These are phyloP conservation scores for Candida ficus DNA, from an alignment of 805 yeast genomes.

Conservation along the genomic window DNA sequence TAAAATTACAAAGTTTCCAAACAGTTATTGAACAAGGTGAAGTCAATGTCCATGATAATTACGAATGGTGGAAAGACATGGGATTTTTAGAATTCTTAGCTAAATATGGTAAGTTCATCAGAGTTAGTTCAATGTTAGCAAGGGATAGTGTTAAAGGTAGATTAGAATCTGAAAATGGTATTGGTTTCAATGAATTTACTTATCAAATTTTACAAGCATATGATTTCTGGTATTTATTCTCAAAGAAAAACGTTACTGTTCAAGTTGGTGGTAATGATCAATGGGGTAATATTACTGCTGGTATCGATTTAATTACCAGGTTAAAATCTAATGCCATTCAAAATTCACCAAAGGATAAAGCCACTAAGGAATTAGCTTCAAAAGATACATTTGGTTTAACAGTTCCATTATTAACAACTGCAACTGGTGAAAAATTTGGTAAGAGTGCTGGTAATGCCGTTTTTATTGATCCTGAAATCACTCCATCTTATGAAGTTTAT, in stretches of 20 bases:
- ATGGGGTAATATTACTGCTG: slow-evolving; percentile 98
- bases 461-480: slow-evolving; percentile 70
- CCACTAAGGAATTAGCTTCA: slow-evolving; percentile 8
- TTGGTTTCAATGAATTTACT: slow-evolving; percentile 92
- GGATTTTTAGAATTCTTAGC: slow-evolving; percentile 74
- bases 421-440: slow-evolving; percentile 91
- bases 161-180: slow-evolving; percentile 60
- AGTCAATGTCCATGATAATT: slow-evolving; percentile 53
- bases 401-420: slow-evolving; percentile 82
- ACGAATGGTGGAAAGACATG: slow-evolving; percentile 81
- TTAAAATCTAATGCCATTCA: slow-evolving; percentile 28
- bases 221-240: slow-evolving; percentile 81
- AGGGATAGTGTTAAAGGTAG: slow-evolving; percentile 83
- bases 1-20: slow-evolving; percentile 29
- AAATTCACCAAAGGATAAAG: slow-evolving; percentile 19
- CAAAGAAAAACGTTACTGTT: slow-evolving; percentile 49
- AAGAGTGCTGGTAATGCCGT: slow-evolving; percentile 97
- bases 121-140: slow-evolving; percentile 82
- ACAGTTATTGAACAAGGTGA: slow-evolving; percentile 36
- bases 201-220: slow-evolving; percentile 92
- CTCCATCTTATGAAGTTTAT: slow-evolving; percentile 76
- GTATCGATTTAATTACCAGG: slow-evolving; percentile 78
- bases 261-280: slow-evolving; percentile 98
- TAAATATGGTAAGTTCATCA: slow-evolving; percentile 67
- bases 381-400: slow-evolving; percentile 67